Base-by-base conservation (phyloP, 345 rosid genomes). In the Rhodamnia argentea region DNA sequence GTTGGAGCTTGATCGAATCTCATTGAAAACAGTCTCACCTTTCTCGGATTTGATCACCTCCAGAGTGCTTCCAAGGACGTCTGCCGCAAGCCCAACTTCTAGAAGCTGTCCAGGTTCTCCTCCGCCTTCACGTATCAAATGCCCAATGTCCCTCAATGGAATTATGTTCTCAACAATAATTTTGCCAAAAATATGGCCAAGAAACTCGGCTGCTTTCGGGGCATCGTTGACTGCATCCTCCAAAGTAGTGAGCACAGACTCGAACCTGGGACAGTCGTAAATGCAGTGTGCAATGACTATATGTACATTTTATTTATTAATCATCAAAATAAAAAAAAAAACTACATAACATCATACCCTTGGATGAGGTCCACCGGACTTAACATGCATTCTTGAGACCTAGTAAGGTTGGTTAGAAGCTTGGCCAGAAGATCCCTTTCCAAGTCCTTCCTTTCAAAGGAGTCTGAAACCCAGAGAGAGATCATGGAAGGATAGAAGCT, bases 201-300 rank as follows among this genome's bases (percentile, higher is more conserved):
- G 96, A 90, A 93, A 96, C 88, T 94, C 98, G 7, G 96, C 91
- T 84, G 99, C 99, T 89, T 87, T 97, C 0, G 99, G 99, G 29
- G 99, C 99, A 86, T 97, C 99, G 59, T 92, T 97, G 6, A 97
- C 97, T 0, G 96, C 92, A 88, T 97, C 99, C 91, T 96, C 97
- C 91, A 97, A 88, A 15, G 94, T 93, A 83, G 89, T 84, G 44
- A 97, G 93, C 83, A 93, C 98, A 2, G 92, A 89, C 82, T 94
- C 95, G 75, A 97, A 95, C 94, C 99, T 96, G 91, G 32, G 78
- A 84, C 50, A 59, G 55, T 24, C 15, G 4, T 58, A 20, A 47
- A 84, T 24, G 75, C 44, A 5, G 32, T 81, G 54, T n/a, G 32
- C 57, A 26, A 11, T 9, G 59, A 27, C 27, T 37, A 40, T 75